Conservation (phyloP, 805 yeast species). For the Wickerhamiella kazuoi region DNA sequence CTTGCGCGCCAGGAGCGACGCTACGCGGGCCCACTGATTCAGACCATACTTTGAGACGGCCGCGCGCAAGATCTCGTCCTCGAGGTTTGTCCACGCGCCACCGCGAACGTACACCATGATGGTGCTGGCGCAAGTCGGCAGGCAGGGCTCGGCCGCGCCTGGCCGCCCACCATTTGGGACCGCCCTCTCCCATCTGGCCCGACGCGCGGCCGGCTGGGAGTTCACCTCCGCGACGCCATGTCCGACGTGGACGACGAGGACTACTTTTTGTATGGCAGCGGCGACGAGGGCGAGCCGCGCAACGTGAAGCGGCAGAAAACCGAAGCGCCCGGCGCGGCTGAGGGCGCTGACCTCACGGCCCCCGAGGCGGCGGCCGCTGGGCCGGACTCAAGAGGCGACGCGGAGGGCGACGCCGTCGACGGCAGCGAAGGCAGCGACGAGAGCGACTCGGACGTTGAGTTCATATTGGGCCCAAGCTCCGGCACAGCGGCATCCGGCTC, state of each 20-base stretch:
- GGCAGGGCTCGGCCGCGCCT: no score
- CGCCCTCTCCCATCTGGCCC: not conserved
- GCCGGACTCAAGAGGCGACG: not conserved
- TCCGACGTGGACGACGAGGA: conserved; percentile 1
- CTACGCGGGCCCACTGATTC: conserved; percentile 87
- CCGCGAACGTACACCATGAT: conserved; percentile 45
- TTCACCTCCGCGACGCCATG: no score
- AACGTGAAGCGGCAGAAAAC: not conserved
- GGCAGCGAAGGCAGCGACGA: conserved; percentile 4
- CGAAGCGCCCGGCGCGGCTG: not conserved
- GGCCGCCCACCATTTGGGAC: no score
- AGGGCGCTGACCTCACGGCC: not conserved
- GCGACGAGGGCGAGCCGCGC: not conserved
- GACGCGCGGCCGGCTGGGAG: no score
- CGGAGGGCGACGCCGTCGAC: not conserved
- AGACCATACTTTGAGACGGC: conserved; percentile 88
- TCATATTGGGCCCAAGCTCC: conserved; percentile 37
- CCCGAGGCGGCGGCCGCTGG: not conserved
- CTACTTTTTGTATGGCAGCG: conserved; percentile 1
- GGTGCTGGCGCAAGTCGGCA: no score
- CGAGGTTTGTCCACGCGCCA: conserved; percentile 73
- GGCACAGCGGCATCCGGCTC: conserved; percentile 3
- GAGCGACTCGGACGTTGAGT: conserved; percentile 56
- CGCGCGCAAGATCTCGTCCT: conserved; percentile 75
- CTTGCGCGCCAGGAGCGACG: conserved; percentile 68